phyloP scores from a whole-genome alignment of 345 rosid genomes.

The Litchi chinensis region DNA sequence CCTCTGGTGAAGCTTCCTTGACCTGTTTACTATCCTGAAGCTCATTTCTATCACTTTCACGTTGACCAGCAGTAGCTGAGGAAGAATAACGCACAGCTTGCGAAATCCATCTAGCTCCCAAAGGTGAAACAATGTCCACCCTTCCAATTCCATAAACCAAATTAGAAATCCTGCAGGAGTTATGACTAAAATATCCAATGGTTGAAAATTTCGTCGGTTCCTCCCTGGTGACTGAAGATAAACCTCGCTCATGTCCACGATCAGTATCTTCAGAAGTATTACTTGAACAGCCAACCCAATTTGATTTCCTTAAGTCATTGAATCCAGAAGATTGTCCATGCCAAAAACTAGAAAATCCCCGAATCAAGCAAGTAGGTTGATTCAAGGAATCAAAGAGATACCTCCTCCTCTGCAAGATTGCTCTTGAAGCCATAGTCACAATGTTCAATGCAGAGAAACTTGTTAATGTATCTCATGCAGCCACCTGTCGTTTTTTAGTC shows the following conservation, averaged over 20 bases:
- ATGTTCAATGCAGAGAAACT: constrained; percentile 12
- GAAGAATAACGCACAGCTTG: constrained; percentile 49
- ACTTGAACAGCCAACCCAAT: constrained; percentile 21
- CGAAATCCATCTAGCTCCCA: constrained; percentile 40
- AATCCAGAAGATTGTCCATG: constrained; percentile 31
- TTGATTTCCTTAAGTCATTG: constrained; percentile 26
- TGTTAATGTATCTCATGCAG: constrained; percentile 20
- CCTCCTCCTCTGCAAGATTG: constrained; percentile 58
- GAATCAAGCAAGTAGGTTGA: constrained; percentile 39
- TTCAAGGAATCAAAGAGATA: constrained; percentile 36
- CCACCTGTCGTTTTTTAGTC: constrained; percentile 31
- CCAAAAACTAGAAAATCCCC: constrained; percentile 41
- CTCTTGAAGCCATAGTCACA: constrained; percentile 66
- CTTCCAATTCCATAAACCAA: constrained; percentile 42
- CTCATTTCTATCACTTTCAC: constrained; percentile 48
- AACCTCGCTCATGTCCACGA: constrained; percentile 30
- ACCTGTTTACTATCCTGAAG: constrained; percentile 48
- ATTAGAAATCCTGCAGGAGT: constrained; percentile 32
- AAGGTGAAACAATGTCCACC: constrained; percentile 36
- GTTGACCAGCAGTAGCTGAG: constrained; percentile 61
- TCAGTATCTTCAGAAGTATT: constrained; percentile 26
- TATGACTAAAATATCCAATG: constrained; percentile 24
- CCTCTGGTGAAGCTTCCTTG: constrained; percentile 92
- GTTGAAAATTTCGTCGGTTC: constrained; percentile 13
- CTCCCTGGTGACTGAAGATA: constrained; percentile 34